Conservation (phyloP, 805 yeast genomes). For the Debaryomyces tyrocola region DNA sequence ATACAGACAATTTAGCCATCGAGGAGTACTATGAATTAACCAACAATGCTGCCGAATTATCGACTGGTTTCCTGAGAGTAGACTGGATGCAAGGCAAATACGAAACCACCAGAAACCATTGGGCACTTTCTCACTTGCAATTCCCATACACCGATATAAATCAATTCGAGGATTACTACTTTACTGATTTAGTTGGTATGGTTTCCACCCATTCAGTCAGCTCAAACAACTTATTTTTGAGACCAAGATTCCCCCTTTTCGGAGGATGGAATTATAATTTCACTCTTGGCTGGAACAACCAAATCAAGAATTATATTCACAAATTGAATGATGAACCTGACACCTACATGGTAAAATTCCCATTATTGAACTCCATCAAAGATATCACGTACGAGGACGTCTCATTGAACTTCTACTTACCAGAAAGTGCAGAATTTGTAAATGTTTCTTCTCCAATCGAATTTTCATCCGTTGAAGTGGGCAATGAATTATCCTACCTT, state of each 20-base stretch:
- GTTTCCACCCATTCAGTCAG: constrained; percentile 70
- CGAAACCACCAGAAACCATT: constrained; percentile 47
- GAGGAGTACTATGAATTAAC: constrained; percentile 85
- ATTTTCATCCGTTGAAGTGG: constrained; percentile 27
- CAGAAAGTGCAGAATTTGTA: constrained; percentile 75
- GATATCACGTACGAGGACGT: constrained; percentile 70
- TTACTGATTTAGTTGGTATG: constrained; percentile 88
- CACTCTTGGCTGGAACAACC: constrained; percentile 89
- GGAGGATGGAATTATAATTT: constrained; percentile 97
- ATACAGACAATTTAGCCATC: constrained; percentile 64
- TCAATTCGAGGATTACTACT: constrained; percentile 60
- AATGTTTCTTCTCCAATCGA: constrained; percentile 59
- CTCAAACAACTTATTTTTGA: constrained; percentile 52
- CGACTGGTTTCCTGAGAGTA: constrained; percentile 73
- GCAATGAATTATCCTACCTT: constrained; percentile 57
- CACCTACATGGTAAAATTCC: constrained; percentile 61
- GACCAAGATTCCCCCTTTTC: constrained; percentile 90
- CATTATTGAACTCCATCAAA: constrained; percentile 68
- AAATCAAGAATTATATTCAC: constrained; percentile 53
- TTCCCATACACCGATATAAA: constrained; percentile 47
- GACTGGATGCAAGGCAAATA: constrained; percentile 67
- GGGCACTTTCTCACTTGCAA: constrained; percentile 62
- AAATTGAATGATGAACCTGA: constrained; percentile 38
- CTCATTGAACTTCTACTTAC: constrained; percentile 65
- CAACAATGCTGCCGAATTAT: constrained; percentile 72